phyloP scores from a whole-genome alignment of 139 green algal species.

The Chlamydomonas schloesseri region DNA sequence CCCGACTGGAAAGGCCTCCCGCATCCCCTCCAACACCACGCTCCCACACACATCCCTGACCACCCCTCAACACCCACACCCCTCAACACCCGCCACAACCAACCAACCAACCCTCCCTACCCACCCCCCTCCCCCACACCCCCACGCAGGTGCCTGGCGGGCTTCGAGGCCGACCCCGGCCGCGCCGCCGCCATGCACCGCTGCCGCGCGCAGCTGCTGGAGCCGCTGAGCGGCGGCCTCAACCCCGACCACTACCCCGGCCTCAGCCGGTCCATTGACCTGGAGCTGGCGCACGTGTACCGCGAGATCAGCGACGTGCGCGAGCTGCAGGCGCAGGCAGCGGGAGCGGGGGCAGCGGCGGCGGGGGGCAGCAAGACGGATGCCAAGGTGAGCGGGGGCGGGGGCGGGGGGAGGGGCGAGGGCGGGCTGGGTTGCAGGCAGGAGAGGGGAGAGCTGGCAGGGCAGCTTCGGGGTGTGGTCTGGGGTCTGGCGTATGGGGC shows the following conservation, averaged over 20 bases:
- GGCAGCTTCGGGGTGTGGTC: too few relatives aligned
- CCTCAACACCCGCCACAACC: too few relatives aligned
- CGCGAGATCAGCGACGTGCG: conserved; percentile 59
- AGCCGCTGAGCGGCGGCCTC: conserved; percentile 56
- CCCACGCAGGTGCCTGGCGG: conserved; percentile 64
- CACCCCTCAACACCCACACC: too few relatives aligned
- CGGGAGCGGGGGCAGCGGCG: neutral
- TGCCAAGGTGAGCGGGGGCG: neutral
- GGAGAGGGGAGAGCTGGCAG: too few relatives aligned
- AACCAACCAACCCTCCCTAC: too few relatives aligned
- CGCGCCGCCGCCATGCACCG: conserved; percentile 61
- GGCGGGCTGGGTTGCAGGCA: neutral
- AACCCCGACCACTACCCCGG: conserved; percentile 59
- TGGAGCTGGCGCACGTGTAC: conserved; percentile 65
- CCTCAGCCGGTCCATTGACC: conserved; percentile 53
- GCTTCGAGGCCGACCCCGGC: conserved; percentile 56
- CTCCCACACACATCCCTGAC: too few relatives aligned
- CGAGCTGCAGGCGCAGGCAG: conserved; percentile 9
- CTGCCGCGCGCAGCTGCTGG: conserved; percentile 52
- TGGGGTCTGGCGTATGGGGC: too few relatives aligned
- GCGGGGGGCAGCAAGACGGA: neutral
- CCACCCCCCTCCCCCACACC: neutral
- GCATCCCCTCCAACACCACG: too few relatives aligned
- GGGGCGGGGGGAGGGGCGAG: too few relatives aligned
- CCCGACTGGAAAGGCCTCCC: too few relatives aligned